Conservation (phyloP, 345 rosid genomes). For the Geranium rotundifolium region DNA sequence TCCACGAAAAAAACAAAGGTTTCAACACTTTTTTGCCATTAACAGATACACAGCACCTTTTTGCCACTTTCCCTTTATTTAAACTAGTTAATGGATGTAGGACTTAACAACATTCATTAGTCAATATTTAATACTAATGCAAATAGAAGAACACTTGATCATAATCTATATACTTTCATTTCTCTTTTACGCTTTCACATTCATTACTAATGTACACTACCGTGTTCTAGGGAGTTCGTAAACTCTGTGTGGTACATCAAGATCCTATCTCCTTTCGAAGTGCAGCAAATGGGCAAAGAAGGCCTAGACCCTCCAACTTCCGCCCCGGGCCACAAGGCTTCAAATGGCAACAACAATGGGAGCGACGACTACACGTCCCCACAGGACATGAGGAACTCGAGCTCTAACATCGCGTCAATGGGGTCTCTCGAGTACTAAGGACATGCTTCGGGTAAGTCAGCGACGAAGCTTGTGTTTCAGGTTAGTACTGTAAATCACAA, state of each 20-base stretch:
- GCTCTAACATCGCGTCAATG: background rate
- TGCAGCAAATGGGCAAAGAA: constrained; percentile 30
- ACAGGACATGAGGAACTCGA: constrained; percentile 9
- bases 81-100: too few relatives aligned
- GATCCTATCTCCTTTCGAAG: constrained; percentile 33
- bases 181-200: background rate
- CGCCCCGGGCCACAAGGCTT: constrained; percentile 17
- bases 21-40: too few relatives aligned
- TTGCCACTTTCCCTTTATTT: too few relatives aligned
- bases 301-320: constrained; percentile 17
- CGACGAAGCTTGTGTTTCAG: background rate
- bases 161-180: background rate
- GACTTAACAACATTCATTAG: too few relatives aligned
- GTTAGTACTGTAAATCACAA: background rate
- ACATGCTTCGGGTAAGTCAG: background rate
- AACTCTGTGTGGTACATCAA: constrained; percentile 37
- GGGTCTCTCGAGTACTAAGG: background rate
- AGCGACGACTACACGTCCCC: constrained; percentile 10
- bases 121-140: too few relatives aligned
- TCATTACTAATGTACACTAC: background rate
- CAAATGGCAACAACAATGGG: constrained; percentile 8
- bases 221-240: constrained; percentile 26
- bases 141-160: too few relatives aligned
- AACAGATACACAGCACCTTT: too few relatives aligned
- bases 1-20: too few relatives aligned